Conservation (phyloP, 495 filamentous ascomycete genomes). For the Penicillium salamii region DNA sequence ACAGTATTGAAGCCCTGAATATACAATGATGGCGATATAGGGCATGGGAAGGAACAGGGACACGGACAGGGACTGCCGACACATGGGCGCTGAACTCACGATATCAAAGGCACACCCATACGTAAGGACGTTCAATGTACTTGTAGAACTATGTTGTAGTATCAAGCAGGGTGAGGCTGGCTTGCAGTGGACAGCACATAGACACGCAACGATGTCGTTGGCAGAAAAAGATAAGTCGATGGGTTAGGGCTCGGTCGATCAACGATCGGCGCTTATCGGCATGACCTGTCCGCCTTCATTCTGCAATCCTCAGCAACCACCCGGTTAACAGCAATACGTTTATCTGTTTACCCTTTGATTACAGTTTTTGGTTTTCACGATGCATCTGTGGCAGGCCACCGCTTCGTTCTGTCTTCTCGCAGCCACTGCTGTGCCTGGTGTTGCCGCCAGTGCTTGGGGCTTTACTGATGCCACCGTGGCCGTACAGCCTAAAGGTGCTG, state of each 20-base stretch:
- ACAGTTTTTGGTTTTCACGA: slow-evolving; percentile 19
- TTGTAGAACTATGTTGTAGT: not conserved
- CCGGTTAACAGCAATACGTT: not conserved
- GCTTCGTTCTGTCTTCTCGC: slow-evolving; percentile 41
- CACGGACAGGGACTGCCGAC: too few relatives aligned
- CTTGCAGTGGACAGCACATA: not conserved
- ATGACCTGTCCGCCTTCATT: slow-evolving; percentile 27
- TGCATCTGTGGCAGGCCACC: slow-evolving; percentile 43
- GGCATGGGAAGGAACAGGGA: slow-evolving; percentile 8
- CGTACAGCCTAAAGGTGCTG: slow-evolving; percentile 68
- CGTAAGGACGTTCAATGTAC: not conserved
- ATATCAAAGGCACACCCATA: slow-evolving; percentile 4
- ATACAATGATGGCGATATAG: slow-evolving; percentile 2
- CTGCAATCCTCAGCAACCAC: slow-evolving; percentile 12
- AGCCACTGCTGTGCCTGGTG: slow-evolving; percentile 34
- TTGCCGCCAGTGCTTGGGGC: slow-evolving; percentile 73
- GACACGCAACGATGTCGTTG: slow-evolving; percentile 6
- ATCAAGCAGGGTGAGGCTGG: slow-evolving; percentile 1
- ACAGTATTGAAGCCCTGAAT: too few relatives aligned
- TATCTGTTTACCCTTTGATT: slow-evolving; percentile 8
- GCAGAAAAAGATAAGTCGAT: slow-evolving; percentile 24
- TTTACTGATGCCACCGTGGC: slow-evolving; percentile 83
- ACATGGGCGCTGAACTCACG: slow-evolving; percentile 14
- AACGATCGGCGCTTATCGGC: slow-evolving; percentile 26
- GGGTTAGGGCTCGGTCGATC: slow-evolving; percentile 28